Conservation (phyloP, 176 grass and related monocot species). For the Elaeis guineensis region DNA sequence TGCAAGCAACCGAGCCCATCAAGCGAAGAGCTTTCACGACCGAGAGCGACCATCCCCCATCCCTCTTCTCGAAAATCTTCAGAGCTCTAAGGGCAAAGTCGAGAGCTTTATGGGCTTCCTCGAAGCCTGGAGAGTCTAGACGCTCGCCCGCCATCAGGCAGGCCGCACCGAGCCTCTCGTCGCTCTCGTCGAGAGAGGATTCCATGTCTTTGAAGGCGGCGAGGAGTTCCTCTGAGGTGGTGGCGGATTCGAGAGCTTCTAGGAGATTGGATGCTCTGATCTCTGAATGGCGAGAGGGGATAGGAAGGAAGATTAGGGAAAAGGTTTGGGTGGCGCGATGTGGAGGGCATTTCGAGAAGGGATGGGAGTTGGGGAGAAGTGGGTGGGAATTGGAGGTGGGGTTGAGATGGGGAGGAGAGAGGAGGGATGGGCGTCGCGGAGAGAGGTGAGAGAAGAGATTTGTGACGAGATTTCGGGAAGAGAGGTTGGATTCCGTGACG, state of each 20-base stretch:
- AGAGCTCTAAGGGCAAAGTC: slow-evolving; percentile 44
- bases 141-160: slow-evolving; percentile 36
- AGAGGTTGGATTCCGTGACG: too few relatives aligned
- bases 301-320: background rate
- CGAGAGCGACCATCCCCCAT: slow-evolving; percentile 61
- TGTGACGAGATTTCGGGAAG: too few relatives aligned
- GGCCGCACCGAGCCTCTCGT: slow-evolving; percentile 20
- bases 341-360: background rate
- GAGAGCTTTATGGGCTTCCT: slow-evolving; percentile 40
- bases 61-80: slow-evolving; percentile 39
- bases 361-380: background rate
- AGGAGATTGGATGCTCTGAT: slow-evolving; percentile 27
- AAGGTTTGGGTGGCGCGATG: slow-evolving; percentile 3
- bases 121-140: slow-evolving; percentile 14
- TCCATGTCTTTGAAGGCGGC: slow-evolving; percentile 16
- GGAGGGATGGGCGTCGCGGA: background rate
- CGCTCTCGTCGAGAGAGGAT: slow-evolving; percentile 9
- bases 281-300: background rate
- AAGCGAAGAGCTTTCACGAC: slow-evolving; percentile 51
- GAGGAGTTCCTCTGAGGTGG: background rate
- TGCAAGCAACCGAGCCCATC: slow-evolving; percentile 41
- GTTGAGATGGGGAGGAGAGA: slow-evolving; percentile 15
- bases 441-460: slow-evolving; percentile 23
- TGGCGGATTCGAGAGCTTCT: slow-evolving; percentile 19
- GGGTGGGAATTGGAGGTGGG: slow-evolving; percentile 13